phyloP scores from a whole-genome alignment of 164 flowering plant species.

The Umbellularia californica region DNA sequence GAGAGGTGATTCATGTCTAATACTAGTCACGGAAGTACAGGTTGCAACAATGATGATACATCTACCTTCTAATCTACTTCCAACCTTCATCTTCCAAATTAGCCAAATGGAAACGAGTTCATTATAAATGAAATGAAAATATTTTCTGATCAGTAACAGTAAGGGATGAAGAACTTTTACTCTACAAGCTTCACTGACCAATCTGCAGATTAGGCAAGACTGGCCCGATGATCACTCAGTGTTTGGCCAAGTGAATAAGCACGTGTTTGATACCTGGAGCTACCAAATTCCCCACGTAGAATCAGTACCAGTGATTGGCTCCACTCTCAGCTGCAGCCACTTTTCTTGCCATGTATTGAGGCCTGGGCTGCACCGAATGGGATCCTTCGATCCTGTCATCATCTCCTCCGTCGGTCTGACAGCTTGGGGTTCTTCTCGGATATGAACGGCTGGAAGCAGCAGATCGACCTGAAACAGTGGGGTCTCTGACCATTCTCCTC shows the following conservation, averaged over 20 bases:
- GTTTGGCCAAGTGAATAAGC: not conserved
- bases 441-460: slow-evolving; percentile 46
- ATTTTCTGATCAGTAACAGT: not conserved
- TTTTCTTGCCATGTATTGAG: slow-evolving; percentile 71
- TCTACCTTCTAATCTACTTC: not conserved
- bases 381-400: slow-evolving; percentile 56
- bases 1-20: not conserved
- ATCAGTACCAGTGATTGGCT: slow-evolving; percentile 57
- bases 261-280: not conserved
- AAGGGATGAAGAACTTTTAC: not conserved
- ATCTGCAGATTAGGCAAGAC: not conserved
- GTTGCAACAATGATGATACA: not conserved
- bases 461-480: slow-evolving; percentile 50
- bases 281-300: not conserved
- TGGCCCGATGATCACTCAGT: not conserved
- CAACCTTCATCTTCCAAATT: too few relatives aligned
- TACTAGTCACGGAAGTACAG: not conserved
- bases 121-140: not conserved
- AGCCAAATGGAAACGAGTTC: not conserved
- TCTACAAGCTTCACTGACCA: not conserved
- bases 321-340: slow-evolving; percentile 79
- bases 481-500: slow-evolving; percentile 54
- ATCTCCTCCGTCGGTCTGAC: slow-evolving; percentile 62
- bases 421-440: slow-evolving; percentile 59
- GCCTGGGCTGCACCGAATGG: slow-evolving; percentile 61